Percentiles rank a stretch among this genome's conserved stretches.
These are phyloP conservation scores for Aspergillus sp. DNA, from an alignment of 2,329 filamentous ascomycete species.

Conservation along the genomic window DNA sequence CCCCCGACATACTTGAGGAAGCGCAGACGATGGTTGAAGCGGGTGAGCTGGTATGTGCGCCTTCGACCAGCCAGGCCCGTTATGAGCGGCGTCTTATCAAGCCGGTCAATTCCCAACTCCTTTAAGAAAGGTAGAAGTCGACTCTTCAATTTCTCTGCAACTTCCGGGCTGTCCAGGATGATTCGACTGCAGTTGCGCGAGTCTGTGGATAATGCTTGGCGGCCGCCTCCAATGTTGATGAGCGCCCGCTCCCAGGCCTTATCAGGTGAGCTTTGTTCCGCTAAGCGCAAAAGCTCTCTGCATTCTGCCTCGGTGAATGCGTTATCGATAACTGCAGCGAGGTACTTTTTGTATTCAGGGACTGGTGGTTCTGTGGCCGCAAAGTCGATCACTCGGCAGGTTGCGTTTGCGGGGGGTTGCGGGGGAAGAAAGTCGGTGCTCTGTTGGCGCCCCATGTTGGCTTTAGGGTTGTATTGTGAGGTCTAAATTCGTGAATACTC, in stretches of 20 bases:
- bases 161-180: slow-evolving; percentile 66
- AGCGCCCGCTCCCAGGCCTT: slow-evolving; percentile 66
- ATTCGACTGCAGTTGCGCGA: slow-evolving; percentile 73
- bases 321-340: slow-evolving; percentile 64
- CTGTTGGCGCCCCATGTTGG: neutral
- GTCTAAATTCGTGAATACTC: too few relatives aligned
- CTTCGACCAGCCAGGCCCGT: slow-evolving; percentile 46
- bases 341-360: slow-evolving; percentile 53
- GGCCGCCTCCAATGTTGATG: slow-evolving; percentile 64
- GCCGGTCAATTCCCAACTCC: slow-evolving; percentile 48
- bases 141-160: slow-evolving; percentile 64
- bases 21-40: slow-evolving; percentile 71
- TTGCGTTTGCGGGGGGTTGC: slow-evolving; percentile 46
- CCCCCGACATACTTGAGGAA: slow-evolving; percentile 72
- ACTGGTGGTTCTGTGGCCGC: slow-evolving; percentile 43
- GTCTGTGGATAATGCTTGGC: slow-evolving; percentile 57
- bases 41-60: slow-evolving; percentile 35
- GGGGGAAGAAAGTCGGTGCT: slow-evolving; percentile 30
- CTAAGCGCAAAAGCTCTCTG: slow-evolving; percentile 52
- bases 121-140: slow-evolving; percentile 51
- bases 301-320: slow-evolving; percentile 67
- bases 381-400: slow-evolving; percentile 56
- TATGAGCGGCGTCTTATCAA: slow-evolving; percentile 39
- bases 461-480: neutral
- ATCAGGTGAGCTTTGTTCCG: slow-evolving; percentile 43